Percentiles rank a stretch among this genome's conserved stretches.
These are phyloP conservation scores for Wickerhamomyces mucosus DNA, from an alignment of 805 yeast genomes.

Conservation along the genomic window DNA sequence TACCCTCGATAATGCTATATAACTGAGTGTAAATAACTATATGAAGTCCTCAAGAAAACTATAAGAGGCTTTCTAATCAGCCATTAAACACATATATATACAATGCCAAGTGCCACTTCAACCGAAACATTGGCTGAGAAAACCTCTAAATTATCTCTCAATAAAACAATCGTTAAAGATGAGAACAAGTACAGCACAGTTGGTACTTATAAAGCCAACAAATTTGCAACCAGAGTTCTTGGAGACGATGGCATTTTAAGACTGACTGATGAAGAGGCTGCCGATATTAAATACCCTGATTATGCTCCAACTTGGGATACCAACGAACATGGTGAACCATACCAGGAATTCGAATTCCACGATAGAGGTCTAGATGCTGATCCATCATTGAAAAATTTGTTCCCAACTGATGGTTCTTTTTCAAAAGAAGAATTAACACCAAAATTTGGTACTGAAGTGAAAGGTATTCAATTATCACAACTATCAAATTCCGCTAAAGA, in stretches of 20 bases:
- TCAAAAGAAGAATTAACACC: constrained; percentile 32
- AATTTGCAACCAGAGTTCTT: constrained; percentile 1
- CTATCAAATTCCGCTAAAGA: constrained; percentile 48
- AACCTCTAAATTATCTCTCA: neutral
- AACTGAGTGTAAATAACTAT: too few relatives aligned
- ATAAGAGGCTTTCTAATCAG: too few relatives aligned
- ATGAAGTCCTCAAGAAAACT: too few relatives aligned
- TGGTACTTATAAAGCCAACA: constrained; percentile 1
- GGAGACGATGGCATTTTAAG: constrained; percentile 1
- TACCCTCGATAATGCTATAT: too few relatives aligned
- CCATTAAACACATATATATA: too few relatives aligned
- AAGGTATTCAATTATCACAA: constrained; percentile 46
- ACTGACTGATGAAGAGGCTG: constrained; percentile 1
- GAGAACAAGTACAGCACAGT: neutral
- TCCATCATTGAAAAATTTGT: constrained; percentile 2
- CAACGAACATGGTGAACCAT: constrained; percentile 3
- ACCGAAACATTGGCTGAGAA: neutral
- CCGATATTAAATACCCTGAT: constrained; percentile 1
- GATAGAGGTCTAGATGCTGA: constrained; percentile 4
- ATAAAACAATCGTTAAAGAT: neutral
- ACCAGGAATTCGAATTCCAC: constrained; percentile 1
- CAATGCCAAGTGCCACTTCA: too few relatives aligned
- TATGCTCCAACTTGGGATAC: constrained; percentile 5
- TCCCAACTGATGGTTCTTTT: constrained; percentile 1
- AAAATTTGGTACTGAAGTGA: constrained; percentile 53